Percentiles rank a stretch among this genome's conserved stretches.
phyloP scores from a whole-genome alignment of 805 yeast genomes.

The Metschnikowia noctiluminum region DNA sequence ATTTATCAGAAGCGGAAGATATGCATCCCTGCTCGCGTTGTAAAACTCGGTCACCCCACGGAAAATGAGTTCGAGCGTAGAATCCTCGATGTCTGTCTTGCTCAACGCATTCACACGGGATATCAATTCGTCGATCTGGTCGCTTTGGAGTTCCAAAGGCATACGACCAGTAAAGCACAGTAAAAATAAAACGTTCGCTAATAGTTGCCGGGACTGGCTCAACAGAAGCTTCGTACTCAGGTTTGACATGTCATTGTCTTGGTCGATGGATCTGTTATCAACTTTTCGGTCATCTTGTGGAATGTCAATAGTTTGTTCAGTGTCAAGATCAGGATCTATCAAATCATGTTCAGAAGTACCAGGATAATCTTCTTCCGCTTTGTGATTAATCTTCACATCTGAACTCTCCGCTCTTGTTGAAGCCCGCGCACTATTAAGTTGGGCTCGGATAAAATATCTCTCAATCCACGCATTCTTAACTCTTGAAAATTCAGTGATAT shows the following conservation, averaged over 20 bases:
- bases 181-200: slow-evolving; percentile 25
- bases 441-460: background rate
- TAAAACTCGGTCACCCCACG: slow-evolving; percentile 28
- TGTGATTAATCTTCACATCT: background rate
- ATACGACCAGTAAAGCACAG: slow-evolving; percentile 15
- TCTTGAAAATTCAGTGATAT: slow-evolving; percentile 18
- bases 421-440: background rate
- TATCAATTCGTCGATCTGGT: background rate
- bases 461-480: slow-evolving; percentile 33
- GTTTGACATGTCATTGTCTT: background rate
- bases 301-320: too few species aligned
- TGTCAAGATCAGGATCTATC: too few species aligned
- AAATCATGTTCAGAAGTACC: background rate
- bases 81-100: slow-evolving; percentile 13
- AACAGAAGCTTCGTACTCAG: background rate
- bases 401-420: background rate
- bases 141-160: slow-evolving; percentile 2
- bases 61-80: slow-evolving; percentile 17
- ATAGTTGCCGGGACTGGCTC: slow-evolving; percentile 11
- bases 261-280: background rate
- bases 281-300: too few species aligned
- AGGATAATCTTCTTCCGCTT: background rate
- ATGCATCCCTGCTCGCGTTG: slow-evolving; percentile 23
- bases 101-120: slow-evolving; percentile 4
- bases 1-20: slow-evolving; percentile 21